Evolutionary conservation across 2,329 filamentous ascomycete species (phyloP).

Genomic region (Monosporascus sp.): DNA sequence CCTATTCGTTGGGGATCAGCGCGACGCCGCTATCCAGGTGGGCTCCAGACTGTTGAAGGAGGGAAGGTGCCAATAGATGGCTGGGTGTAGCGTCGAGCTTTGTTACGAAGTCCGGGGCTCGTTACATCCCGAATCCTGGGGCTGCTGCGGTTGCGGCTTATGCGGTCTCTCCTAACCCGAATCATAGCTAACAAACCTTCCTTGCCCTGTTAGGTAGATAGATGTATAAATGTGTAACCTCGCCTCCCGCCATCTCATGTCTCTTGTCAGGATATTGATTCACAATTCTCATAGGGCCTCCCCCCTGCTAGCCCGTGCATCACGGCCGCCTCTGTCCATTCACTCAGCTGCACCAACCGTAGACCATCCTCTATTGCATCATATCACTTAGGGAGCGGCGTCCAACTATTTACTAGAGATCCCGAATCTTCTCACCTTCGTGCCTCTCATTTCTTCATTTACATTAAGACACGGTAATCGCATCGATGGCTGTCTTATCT

Average conservation of each 20-base stretch:
- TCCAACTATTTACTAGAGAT: not conserved
- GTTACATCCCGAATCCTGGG: not conserved
- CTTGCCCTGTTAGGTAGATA: not conserved
- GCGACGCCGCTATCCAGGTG: not conserved
- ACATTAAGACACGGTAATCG: not conserved
- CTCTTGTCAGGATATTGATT: not conserved
- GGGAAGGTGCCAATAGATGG: not conserved
- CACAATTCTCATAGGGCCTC: not conserved
- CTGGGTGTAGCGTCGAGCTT: not conserved
- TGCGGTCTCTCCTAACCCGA: no score
- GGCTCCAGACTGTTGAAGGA: not conserved
- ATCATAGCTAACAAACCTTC: no score
- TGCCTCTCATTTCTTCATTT: not conserved
- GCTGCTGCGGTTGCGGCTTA: no score
- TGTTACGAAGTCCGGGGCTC: not conserved
- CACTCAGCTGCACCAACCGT: no score
- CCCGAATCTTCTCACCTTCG: not conserved
- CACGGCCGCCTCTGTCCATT: not conserved
- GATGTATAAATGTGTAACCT: not conserved
- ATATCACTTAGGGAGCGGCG: not conserved
- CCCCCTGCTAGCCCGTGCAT: not conserved
- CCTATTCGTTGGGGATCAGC: not conserved
- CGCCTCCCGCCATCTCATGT: not conserved
- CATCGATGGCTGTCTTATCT: conserved; percentile 48
- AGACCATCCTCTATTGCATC: not conserved